Percentiles rank a stretch among this genome's conserved stretches.
Evolutionary conservation across 495 filamentous ascomycete species (phyloP).

Genomic region (Umbilicaria muhlenbergii): DNA sequence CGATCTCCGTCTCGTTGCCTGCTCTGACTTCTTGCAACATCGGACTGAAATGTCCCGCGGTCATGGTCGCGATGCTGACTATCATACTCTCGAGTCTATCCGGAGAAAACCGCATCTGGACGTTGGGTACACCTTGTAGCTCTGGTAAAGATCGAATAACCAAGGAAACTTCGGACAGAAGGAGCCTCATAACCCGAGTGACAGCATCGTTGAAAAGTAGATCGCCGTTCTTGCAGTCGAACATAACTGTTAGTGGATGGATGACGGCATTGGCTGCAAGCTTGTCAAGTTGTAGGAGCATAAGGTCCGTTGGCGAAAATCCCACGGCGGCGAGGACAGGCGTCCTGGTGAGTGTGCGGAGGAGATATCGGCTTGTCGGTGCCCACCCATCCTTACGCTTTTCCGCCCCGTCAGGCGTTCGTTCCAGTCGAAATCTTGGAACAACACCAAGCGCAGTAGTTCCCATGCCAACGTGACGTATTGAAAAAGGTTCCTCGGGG

Average conservation of each 20-base stretch:
- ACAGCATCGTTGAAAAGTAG: conserved; percentile 45
- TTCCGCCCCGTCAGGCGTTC: conserved; percentile 10
- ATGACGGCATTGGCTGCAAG: conserved; percentile 67
- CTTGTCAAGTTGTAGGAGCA: conserved; percentile 57
- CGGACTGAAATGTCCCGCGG: conserved; percentile 50
- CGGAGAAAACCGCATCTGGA: conserved; percentile 35
- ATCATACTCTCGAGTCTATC: conserved; percentile 40
- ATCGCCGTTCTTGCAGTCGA: conserved; percentile 58
- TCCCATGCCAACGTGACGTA: conserved; percentile 47
- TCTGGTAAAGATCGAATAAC: conserved; percentile 54
- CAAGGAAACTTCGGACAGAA: conserved; percentile 49
- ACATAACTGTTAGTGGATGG: conserved; percentile 63
- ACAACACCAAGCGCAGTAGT: conserved; percentile 44
- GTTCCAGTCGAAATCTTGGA: conserved; percentile 10
- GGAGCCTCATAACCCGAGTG: conserved; percentile 38
- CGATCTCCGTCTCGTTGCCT: conserved; percentile 55
- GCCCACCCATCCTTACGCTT: conserved; percentile 15
- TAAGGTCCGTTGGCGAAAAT: conserved; percentile 25
- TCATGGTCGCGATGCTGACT: conserved; percentile 41
- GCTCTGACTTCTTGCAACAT: conserved; percentile 66
- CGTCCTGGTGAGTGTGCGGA: conserved; percentile 34
- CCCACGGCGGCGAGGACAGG: conserved; percentile 31
- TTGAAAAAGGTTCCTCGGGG: conserved; percentile 36
- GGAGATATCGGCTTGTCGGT: conserved; percentile 23
- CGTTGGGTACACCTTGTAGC: conserved; percentile 42